Percentiles rank a stretch among this genome's conserved stretches.
Evolutionary conservation across 495 filamentous ascomycete genomes (phyloP).

Genomic region (Aspergillus diversus): DNA sequence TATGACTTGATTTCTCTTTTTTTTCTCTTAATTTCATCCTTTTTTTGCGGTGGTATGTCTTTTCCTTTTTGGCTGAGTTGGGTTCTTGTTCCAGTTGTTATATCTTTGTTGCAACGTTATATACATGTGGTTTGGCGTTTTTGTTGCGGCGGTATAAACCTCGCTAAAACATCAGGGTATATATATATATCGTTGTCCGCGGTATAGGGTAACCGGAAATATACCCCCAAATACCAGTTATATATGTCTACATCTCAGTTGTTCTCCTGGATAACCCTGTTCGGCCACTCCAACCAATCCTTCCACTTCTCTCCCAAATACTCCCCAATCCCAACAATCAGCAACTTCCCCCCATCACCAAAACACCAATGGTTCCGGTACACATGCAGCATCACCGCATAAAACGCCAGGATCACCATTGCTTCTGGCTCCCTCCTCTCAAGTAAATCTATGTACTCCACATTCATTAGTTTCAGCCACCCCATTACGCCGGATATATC

Average conservation of each 20-base stretch:
- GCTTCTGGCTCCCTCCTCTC: constrained; percentile 40
- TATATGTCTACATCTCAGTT: neutral
- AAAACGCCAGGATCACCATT: constrained; percentile 47
- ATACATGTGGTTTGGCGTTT: neutral
- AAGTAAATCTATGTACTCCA: constrained; percentile 37
- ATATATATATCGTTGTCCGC: neutral
- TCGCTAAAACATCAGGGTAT: neutral
- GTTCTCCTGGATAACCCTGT: constrained; percentile 3
- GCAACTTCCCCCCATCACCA: constrained; percentile 24
- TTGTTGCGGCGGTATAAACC: neutral
- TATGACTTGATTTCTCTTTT: constrained; percentile 10
- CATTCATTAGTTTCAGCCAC: constrained; percentile 38
- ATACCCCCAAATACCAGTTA: too few species aligned
- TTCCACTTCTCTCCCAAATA: constrained; percentile 17
- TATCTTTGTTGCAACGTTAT: neutral
- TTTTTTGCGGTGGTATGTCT: too few species aligned
- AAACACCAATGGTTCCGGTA: constrained; percentile 40
- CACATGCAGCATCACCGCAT: constrained; percentile 38
- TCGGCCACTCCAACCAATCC: constrained; percentile 23
- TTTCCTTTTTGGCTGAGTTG: neutral
- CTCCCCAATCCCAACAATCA: constrained; percentile 15
- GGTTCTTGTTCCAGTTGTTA: neutral
- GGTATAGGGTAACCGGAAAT: neutral
- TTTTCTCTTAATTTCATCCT: constrained; percentile 6
- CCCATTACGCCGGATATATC: constrained; percentile 25